phyloP scores from a whole-genome alignment of 768 basidiomycete genomes.

The Gymnopilus junonius region DNA sequence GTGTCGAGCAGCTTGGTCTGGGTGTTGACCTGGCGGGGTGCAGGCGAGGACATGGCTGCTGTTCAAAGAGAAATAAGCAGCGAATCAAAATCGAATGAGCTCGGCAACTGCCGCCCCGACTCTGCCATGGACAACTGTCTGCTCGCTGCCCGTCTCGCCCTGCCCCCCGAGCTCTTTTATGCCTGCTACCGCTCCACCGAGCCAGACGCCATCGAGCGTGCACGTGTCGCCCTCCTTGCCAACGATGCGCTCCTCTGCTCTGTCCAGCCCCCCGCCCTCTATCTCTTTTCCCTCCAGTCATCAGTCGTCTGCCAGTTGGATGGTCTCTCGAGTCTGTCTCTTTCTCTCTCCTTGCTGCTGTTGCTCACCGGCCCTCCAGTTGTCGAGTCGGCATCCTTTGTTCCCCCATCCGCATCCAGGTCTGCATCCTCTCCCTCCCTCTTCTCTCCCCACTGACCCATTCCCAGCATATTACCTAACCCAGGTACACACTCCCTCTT shows the following conservation, averaged over 20 bases:
- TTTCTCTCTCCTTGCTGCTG: conserved; percentile 13
- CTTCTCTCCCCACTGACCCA: conserved; percentile 14
- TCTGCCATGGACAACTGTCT: conserved; percentile 33
- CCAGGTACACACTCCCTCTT: conserved; percentile 38
- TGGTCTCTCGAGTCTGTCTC: conserved; percentile 53
- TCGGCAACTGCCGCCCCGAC: conserved; percentile 6
- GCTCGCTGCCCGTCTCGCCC: conserved; percentile 52
- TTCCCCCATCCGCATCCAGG: conserved; percentile 21
- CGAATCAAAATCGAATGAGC: background rate
- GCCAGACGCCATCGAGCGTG: conserved; percentile 54
- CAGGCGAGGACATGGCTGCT: conserved; percentile 14
- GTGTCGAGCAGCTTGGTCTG: conserved; percentile 83
- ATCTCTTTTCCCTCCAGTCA: conserved; percentile 56
- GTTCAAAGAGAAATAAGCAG: background rate
- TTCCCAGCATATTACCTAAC: conserved; percentile 35
- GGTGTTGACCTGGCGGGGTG: conserved; percentile 65
- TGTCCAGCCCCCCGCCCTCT: conserved; percentile 53
- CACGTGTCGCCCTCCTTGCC: conserved; percentile 47
- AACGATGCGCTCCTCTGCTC: conserved; percentile 52
- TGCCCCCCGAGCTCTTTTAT: conserved; percentile 46
- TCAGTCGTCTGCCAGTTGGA: conserved; percentile 49
- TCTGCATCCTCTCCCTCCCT: conserved; percentile 5
- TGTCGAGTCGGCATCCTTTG: conserved; percentile 19
- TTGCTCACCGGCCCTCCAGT: conserved; percentile 16
- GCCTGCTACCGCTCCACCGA: conserved; percentile 41